These are phyloP conservation scores for Salisapilia sapeloensis DNA, from an alignment of 352 stramenopile genomes.

Conservation along the genomic window DNA sequence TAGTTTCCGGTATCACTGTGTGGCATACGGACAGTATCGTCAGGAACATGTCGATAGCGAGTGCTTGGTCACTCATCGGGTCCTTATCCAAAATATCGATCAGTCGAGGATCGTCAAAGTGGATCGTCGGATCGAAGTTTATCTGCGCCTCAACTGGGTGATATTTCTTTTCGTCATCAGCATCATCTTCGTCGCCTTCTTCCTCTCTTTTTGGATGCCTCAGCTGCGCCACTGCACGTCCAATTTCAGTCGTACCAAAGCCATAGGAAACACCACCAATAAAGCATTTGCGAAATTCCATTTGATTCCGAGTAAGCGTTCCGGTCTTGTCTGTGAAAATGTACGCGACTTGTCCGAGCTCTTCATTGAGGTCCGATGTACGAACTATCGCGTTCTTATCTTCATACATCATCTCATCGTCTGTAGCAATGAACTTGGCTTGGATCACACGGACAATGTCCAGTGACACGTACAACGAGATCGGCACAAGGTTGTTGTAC, in stretches of 20 bases:
- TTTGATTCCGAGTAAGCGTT: slow-evolving; percentile 97
- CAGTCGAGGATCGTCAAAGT: slow-evolving; percentile 54
- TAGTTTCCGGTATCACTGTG: slow-evolving; percentile 54
- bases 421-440: slow-evolving; percentile 42
- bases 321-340: slow-evolving; percentile 99
- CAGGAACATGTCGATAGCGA: slow-evolving; percentile 46
- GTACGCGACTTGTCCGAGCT: slow-evolving; percentile 92
- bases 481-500: slow-evolving; percentile 93
- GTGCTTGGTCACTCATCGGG: slow-evolving; percentile 3
- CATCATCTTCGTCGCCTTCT: slow-evolving; percentile 4
- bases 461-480: slow-evolving; percentile 95
- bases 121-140: slow-evolving; percentile 38
- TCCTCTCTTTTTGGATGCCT: slow-evolving; percentile 11
- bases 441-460: slow-evolving; percentile 86
- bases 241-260: slow-evolving; percentile 64
- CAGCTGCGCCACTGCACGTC: slow-evolving; percentile 31
- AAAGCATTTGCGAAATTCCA: slow-evolving; percentile 91
- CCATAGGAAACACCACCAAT: slow-evolving; percentile 74
- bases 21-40: slow-evolving; percentile 56
- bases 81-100: slow-evolving; percentile 19
- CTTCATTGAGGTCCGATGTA: slow-evolving; percentile 84
- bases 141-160: slow-evolving; percentile 36
- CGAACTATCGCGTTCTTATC: slow-evolving; percentile 69
- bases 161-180: slow-evolving; percentile 5
- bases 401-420: slow-evolving; percentile 72